A percentile compares a stretch with the other conserved stretches of the same genome.
Conservation (phyloP, 768 basidiomycete genomes). For the Mycena amicta region DNA sequence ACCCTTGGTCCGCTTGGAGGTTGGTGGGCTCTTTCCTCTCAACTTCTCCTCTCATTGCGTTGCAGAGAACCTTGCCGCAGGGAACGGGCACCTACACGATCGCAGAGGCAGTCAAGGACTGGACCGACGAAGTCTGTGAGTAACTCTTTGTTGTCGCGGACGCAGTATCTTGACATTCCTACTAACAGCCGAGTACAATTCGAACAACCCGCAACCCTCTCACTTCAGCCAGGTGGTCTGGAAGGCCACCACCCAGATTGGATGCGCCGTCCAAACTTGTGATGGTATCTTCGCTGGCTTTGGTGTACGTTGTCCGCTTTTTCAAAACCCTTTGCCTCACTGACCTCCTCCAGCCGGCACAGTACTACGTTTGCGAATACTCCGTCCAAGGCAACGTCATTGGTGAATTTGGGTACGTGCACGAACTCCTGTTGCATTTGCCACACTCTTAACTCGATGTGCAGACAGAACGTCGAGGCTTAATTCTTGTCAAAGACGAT, state of each 20-base stretch:
- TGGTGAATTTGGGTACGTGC: constrained; percentile 60
- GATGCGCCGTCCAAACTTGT: constrained; percentile 62
- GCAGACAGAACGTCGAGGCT: constrained; percentile 49
- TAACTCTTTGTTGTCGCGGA: constrained; percentile 17
- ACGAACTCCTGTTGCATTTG: too few species aligned
- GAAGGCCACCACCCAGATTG: constrained; percentile 65
- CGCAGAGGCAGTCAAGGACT: constrained; percentile 51
- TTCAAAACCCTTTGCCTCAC: neutral
- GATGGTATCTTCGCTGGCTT: constrained; percentile 60
- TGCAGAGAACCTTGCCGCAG: constrained; percentile 73
- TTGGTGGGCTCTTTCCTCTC: constrained; percentile 29
- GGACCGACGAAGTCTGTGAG: constrained; percentile 71
- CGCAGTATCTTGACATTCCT: neutral
- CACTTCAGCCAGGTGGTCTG: constrained; percentile 82
- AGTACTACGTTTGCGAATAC: constrained; percentile 74
- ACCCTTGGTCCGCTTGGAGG: constrained; percentile 65
- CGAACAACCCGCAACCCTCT: constrained; percentile 57
- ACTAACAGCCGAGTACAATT: constrained; percentile 58
- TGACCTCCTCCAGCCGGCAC: constrained; percentile 44
- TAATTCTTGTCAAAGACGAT: constrained; percentile 24
- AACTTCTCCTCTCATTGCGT: neutral
- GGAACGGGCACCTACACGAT: constrained; percentile 65
- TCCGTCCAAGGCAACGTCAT: constrained; percentile 63
- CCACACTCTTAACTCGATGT: too few species aligned
- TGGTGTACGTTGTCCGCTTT: constrained; percentile 47